Evolutionary conservation across 305 asterid species (phyloP), one percentile per base, ranked within the genome.

Genomic region (Fraxinus xanthoxyloides): DNA sequence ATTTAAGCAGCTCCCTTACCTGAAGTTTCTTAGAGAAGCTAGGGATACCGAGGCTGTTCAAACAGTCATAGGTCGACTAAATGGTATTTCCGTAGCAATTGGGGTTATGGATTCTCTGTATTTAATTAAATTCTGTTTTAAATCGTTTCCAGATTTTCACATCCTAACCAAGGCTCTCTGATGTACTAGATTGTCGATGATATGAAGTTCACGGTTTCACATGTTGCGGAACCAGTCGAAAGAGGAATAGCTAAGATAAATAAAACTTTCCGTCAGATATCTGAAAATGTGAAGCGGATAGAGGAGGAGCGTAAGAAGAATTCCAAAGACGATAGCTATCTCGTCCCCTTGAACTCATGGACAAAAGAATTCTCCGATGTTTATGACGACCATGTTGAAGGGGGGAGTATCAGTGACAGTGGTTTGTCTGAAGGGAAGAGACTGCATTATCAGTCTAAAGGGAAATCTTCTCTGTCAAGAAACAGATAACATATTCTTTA

Each of bases 151-250:
- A 63, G 28, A 63, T 63, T 63, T 24, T 56, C 67, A 56, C 28
- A 21, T 56, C 31, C 72, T 63, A 24, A 63, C n/a, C 32, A 38
- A 86, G 59, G 19, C 70, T 8, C 77, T 80, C 34, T 63, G 34
- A 24, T 54, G 35, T 81, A 72, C 72, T 77, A 95, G 99, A 95
- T 95, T 78, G 97, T 90, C 15, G 99, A 95, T 88, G 99, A 95
- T 90, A 94, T 95, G 99, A 92, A 89, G 93, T 95, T 88, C 96
- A 94, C 99, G 74, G 99, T 95, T 81, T 92, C 99, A 4, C 99
- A 94, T 61, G 98, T 94, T 7, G 97, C 92, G 32, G 97, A 94
- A 74, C 99, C 99, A 34, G 98, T 90, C 17, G 99, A 95, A 89
- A 89, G 99, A 87, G 98, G 99, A 24, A 75, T 95, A 21, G 94